Conservation (phyloP, 208 protist genomes). For the Wallacemonas sp. region DNA sequence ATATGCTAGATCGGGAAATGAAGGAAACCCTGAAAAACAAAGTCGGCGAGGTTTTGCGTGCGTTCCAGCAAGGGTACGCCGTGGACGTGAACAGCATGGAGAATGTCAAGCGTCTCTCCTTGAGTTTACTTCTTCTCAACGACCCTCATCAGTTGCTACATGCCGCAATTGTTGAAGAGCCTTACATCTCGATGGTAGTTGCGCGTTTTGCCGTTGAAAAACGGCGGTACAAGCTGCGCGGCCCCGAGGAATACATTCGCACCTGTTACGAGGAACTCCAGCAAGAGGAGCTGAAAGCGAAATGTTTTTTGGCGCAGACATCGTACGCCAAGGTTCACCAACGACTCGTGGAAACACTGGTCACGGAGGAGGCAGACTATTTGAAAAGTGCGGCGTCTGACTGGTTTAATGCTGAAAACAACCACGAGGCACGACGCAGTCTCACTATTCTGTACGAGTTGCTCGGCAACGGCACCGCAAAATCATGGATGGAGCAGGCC, state of each 20-base stretch:
- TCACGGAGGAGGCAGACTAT: conserved; percentile 49
- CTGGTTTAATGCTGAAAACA: conserved; percentile 32
- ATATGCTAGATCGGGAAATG: conserved; percentile 30
- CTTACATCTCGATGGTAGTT: conserved; percentile 43
- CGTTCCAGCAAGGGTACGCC: conserved; percentile 25
- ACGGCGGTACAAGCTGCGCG: conserved; percentile 25
- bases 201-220: conserved; percentile 38
- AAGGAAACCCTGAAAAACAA: conserved; percentile 32
- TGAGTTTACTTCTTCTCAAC: conserved; percentile 54
- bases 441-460: conserved; percentile 27
- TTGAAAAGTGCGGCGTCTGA: conserved; percentile 19
- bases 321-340: conserved; percentile 50
- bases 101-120: conserved; percentile 58
- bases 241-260: conserved; percentile 43
- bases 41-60: conserved; percentile 35
- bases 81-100: conserved; percentile 40
- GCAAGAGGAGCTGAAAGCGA: conserved; percentile 42
- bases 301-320: conserved; percentile 48
- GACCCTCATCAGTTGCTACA: conserved; percentile 54
- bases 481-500: conserved; percentile 36
- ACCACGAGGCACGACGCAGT: conserved; percentile 12
- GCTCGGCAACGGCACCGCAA: conserved; percentile 18
- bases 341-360: conserved; percentile 37
- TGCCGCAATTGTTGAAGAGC: conserved; percentile 53
- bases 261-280: conserved; percentile 29